A percentile compares a stretch with the other conserved stretches of the same genome.
Conservation (phyloP, 192 early-diverging fungal species). For the Coemansia sp. region DNA sequence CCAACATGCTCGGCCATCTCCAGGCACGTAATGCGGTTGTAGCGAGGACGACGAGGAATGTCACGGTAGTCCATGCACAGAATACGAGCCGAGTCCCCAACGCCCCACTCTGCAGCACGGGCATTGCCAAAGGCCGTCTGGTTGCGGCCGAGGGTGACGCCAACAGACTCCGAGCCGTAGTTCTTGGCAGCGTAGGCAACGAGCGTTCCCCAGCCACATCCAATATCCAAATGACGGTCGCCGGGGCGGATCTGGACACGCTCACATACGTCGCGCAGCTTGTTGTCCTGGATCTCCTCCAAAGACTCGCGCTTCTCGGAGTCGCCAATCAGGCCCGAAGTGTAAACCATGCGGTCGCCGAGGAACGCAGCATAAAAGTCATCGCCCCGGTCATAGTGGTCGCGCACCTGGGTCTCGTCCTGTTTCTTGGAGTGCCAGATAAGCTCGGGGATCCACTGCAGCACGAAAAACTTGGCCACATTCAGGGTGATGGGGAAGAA, state of each 20-base stretch:
- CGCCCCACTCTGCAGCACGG: constrained; percentile 79
- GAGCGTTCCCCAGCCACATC: constrained; percentile 97
- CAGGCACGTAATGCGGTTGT: constrained; percentile 95
- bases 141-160: constrained; percentile 90
- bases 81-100: constrained; percentile 73
- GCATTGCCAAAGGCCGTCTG: constrained; percentile 87
- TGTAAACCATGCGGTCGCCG: constrained; percentile 95
- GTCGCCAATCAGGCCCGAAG: constrained; percentile 88
- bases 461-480: constrained; percentile 89
- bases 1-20: constrained; percentile 99
- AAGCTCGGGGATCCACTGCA: constrained; percentile 97
- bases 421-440: constrained; percentile 96
- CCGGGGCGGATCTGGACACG: constrained; percentile 81
- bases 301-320: constrained; percentile 72
- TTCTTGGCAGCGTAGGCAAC: constrained; percentile 86
- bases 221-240: constrained; percentile 93
- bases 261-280: constrained; percentile 85
- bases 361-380: constrained; percentile 96
- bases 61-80: constrained; percentile 98
- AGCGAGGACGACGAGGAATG: constrained; percentile 83
- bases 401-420: constrained; percentile 96
- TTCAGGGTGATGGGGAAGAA: constrained; percentile 79
- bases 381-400: constrained; percentile 98
- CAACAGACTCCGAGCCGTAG: constrained; percentile 84
- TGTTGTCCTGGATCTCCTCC: constrained; percentile 95